A percentile compares a stretch with the other conserved stretches of the same genome.
Conservation (phyloP, 192 early-diverging fungal species). For the Irineochytrium annulatum region DNA sequence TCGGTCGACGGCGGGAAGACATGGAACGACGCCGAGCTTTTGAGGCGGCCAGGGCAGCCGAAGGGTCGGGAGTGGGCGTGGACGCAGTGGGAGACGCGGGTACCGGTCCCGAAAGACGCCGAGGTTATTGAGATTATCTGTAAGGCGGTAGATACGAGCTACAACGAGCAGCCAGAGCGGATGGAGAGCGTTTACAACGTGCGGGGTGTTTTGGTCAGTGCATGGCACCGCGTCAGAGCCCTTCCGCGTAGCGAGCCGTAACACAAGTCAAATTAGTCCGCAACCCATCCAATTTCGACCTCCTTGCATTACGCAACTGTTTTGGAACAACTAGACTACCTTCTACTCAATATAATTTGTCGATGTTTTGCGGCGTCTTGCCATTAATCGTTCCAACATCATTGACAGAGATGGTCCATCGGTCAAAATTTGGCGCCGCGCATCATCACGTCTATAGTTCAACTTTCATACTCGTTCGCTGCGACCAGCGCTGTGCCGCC, state of each 20-base stretch:
- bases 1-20: constrained; percentile 67
- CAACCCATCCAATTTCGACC: not conserved
- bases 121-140: constrained; percentile 65
- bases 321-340: not conserved
- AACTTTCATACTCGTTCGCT: too few species aligned
- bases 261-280: not conserved
- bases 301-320: not conserved
- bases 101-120: constrained; percentile 31
- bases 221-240: constrained; percentile 43
- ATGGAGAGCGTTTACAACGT: constrained; percentile 43
- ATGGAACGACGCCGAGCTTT: constrained; percentile 66
- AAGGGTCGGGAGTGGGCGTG: constrained; percentile 66
- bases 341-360: too few species aligned
- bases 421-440: too few species aligned
- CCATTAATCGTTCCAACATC: too few species aligned
- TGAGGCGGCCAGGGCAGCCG: constrained; percentile 14
- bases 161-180: constrained; percentile 81
- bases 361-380: too few species aligned
- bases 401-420: too few species aligned
- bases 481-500: too few species aligned
- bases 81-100: constrained; percentile 72
- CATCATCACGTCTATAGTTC: too few species aligned
- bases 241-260: too few species aligned
- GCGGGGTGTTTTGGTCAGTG: constrained; percentile 40
- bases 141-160: constrained; percentile 79